phyloP scores from a whole-genome alignment of 225 moss, liverwort and hornwort species.

The Climacium dendroides region DNA sequence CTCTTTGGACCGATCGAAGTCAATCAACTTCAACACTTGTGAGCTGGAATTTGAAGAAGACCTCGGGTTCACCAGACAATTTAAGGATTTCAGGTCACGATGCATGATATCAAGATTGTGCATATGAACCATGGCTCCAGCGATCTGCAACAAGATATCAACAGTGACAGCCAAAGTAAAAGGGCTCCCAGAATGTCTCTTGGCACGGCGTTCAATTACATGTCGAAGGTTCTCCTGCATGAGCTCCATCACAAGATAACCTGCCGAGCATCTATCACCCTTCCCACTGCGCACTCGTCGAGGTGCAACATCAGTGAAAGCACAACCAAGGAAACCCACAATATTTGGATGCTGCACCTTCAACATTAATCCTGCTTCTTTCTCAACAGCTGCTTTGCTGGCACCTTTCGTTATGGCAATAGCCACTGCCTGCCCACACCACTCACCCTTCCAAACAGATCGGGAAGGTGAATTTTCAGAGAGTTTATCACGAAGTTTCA shows the following conservation, averaged over 20 bases:
- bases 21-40: neutral
- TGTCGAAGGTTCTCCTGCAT: neutral
- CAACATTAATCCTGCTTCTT: neutral
- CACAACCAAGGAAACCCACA: neutral
- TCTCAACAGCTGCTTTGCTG: neutral
- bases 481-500: neutral
- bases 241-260: slow-evolving; percentile 4
- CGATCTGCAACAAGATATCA: neutral
- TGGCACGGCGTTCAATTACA: neutral
- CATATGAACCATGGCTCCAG: neutral
- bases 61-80: neutral
- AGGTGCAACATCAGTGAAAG: neutral
- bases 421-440: neutral
- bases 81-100: neutral
- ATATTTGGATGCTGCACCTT: slow-evolving; percentile 1
- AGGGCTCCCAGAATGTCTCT: neutral
- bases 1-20: neutral
- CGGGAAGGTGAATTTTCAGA: too few relatives aligned
- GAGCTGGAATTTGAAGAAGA: neutral
- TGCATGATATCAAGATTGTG: neutral
- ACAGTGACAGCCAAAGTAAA: neutral
- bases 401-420: neutral
- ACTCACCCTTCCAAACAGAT: neutral
- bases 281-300: rapidly evolving
- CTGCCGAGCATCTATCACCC: neutral